Base-by-base conservation (phyloP, 495 filamentous ascomycete species). In the Aspergillus funiculosus region DNA sequence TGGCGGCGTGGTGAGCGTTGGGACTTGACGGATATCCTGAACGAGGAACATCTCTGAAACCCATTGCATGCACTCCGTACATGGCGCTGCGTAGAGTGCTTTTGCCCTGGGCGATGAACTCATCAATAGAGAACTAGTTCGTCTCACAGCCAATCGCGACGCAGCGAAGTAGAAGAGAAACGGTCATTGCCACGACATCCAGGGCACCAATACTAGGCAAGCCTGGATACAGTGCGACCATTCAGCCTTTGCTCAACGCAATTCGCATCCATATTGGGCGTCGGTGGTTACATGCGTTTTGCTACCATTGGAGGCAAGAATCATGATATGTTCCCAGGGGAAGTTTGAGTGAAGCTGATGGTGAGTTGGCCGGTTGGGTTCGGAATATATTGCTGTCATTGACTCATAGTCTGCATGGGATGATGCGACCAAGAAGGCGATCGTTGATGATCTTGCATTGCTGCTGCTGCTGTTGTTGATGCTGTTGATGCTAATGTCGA, bases 1-100 rank as follows among this genome's bases (percentile, higher is more conserved):
- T 50, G 50, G 43, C 50, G 43, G 52, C 25, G 46, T 38, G 30
- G 17, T 41, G 40, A 43, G 39, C 42, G 43, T 42, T 49, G 45
- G 34, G 50, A 51, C 31, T 35, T 44, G 46, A 32, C 47, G 51
- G 38, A 13, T 39, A 27, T 43, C 36, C 40, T 46, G 51, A 46
- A 26, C 32, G 29, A 45, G 43, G 29, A 32, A 39, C 27, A 42
- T 35, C 27, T 28, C 39, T 48, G 39, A 39, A 43, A 52, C 50
- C 26, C 26, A 22, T 42, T 32, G 37, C 43, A 51, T 46, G 39
- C 24, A 20, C 32, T 32, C 20, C 37, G 34, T 29, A 27, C 42
- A 25, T 40, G 20, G 28, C 14, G 22, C 27, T 34, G 35, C 35
- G 25, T 32, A 19, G 27, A 18, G 27, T 41, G 39, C 37, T 14